These are phyloP conservation scores for Flaveria brownii DNA, from an alignment of 129 eudicot genomes.

Conservation along the genomic window DNA sequence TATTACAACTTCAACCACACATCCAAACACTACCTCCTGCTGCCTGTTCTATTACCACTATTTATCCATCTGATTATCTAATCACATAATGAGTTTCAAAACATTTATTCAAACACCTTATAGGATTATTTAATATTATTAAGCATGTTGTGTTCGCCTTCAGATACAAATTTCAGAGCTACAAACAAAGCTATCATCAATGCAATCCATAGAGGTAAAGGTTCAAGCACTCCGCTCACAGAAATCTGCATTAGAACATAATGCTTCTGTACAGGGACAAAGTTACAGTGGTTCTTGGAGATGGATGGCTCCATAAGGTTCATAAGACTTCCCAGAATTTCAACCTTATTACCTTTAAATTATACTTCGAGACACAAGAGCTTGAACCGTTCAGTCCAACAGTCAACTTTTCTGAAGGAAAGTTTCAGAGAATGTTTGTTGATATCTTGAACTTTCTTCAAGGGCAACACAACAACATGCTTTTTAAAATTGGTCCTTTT, in stretches of 20 bases:
- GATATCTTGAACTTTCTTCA: not conserved
- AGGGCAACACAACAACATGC: not conserved
- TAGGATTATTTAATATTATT: not conserved
- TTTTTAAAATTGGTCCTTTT: conserved; percentile 11
- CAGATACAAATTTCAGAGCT: conserved; percentile 90
- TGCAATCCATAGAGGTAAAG: conserved; percentile 77
- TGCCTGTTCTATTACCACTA: not conserved
- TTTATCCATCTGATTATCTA: not conserved
- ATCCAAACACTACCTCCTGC: conserved; percentile 10
- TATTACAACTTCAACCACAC: not conserved
- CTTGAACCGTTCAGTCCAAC: conserved; percentile 14
- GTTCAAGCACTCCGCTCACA: conserved; percentile 67
- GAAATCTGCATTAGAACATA: conserved; percentile 63
- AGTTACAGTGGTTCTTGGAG: conserved; percentile 76
- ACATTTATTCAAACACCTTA: not conserved
- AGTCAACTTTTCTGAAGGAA: conserved; percentile 8
- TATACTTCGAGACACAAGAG: conserved; percentile 19
- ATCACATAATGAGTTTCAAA: not conserved
- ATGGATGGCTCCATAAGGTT: conserved; percentile 57
- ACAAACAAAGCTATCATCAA: conserved; percentile 65
- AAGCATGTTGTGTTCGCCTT: conserved; percentile 2
- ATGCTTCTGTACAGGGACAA: conserved; percentile 51
- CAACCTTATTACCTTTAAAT: conserved; percentile 22
- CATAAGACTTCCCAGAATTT: not conserved
- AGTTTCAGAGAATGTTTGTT: not conserved